phyloP scores from a whole-genome alignment of 345 rosid species.

The Kernera saxatilis region DNA sequence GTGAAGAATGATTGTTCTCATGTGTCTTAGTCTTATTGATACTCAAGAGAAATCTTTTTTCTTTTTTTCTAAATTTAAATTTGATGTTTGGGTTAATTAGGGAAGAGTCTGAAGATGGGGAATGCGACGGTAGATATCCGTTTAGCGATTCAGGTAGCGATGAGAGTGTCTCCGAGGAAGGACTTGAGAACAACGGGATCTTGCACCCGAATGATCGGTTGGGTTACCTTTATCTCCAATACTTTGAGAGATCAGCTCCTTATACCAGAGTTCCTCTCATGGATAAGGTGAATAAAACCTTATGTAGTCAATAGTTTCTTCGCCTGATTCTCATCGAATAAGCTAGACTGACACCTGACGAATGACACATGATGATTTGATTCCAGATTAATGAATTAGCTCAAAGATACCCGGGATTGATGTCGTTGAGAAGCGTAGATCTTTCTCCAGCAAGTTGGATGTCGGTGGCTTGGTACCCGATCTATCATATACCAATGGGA shows the following conservation, averaged over 20 bases:
- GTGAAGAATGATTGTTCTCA: background rate
- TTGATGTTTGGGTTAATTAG: conserved; percentile 33
- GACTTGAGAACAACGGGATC: conserved; percentile 57
- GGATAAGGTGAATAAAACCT: conserved; percentile 66
- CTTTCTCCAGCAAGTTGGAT: conserved; percentile 99
- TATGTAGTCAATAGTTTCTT: background rate
- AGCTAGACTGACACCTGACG: background rate
- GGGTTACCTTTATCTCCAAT: conserved; percentile 72
- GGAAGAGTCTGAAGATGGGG: conserved; percentile 76
- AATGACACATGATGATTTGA: background rate
- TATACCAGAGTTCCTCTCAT: conserved; percentile 90
- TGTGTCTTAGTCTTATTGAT: background rate
- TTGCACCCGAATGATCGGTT: conserved; percentile 62
- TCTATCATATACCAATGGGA: conserved; percentile 98
- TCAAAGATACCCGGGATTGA: conserved; percentile 65
- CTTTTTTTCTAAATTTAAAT: background rate
- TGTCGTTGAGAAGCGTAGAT: conserved; percentile 87
- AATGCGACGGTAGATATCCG: conserved; percentile 64
- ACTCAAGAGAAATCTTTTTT: background rate
- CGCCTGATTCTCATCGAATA: background rate
- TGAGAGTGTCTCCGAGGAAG: conserved; percentile 88
- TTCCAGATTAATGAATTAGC: conserved; percentile 71
- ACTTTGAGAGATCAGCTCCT: conserved; percentile 91
- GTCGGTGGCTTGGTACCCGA: conserved; percentile 99
- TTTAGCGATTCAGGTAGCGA: conserved; percentile 80